phyloP scores from a whole-genome alignment of 768 basidiomycete genomes.

The Mycena alexandri region DNA sequence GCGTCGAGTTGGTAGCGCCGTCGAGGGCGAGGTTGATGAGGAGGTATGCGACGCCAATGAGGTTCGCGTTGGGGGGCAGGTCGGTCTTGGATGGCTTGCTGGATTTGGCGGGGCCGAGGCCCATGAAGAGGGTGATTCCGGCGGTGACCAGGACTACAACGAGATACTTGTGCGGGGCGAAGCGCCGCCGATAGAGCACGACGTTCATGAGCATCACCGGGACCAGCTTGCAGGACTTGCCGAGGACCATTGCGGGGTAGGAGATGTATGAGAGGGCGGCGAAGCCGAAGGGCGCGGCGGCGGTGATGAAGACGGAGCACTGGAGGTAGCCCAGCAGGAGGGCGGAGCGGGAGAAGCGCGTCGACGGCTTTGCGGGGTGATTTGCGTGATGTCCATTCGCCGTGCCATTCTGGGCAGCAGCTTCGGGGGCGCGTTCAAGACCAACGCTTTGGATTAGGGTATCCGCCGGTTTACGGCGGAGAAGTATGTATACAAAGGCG shows the following conservation, averaged over 20 bases:
- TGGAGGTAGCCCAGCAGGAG: conserved; percentile 85
- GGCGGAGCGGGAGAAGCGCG: conserved; percentile 54
- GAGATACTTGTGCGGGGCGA: conserved; percentile 94
- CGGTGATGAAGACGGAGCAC: conserved; percentile 88
- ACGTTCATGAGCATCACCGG: conserved; percentile 99
- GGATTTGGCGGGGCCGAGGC: conserved; percentile 68
- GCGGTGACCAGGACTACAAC: conserved; percentile 93
- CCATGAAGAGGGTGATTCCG: conserved; percentile 96
- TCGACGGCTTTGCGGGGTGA: conserved; percentile 48
- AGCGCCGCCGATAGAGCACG: conserved; percentile 91
- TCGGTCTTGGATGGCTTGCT: conserved; percentile 48
- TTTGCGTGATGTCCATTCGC: conserved; percentile 49
- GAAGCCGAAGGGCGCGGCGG: conserved; percentile 96
- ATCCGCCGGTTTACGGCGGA: conserved; percentile 68
- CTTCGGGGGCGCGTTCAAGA: conserved; percentile 54
- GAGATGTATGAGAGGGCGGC: conserved; percentile 95
- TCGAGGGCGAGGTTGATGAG: conserved; percentile 91
- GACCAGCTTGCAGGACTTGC: conserved; percentile 98
- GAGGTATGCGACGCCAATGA: conserved; percentile 82
- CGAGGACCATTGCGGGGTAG: conserved; percentile 98
- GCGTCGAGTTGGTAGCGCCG: conserved; percentile 94
- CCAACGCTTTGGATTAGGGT: conserved; percentile 73
- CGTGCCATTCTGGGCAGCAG: conserved; percentile 51
- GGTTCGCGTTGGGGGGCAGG: conserved; percentile 63
- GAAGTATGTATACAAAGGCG: conserved; percentile 79